phyloP scores from a whole-genome alignment of 2,329 filamentous ascomycete species.

The Meredithiella fracta region DNA sequence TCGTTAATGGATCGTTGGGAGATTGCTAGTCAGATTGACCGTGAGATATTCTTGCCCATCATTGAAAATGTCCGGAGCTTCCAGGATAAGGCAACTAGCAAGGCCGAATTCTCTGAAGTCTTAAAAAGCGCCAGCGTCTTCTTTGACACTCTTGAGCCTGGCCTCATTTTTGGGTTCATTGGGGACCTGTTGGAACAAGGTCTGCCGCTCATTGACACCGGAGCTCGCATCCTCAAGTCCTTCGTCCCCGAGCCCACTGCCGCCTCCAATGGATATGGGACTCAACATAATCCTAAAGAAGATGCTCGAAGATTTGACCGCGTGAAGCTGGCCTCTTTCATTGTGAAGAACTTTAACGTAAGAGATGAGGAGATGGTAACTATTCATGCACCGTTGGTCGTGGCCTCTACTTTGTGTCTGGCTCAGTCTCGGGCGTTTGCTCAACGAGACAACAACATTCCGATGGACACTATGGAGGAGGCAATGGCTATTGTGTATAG shows the following conservation, averaged over 20 bases:
- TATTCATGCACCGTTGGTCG: constrained; percentile 62
- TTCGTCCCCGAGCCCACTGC: background rate
- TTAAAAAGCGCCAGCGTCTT: constrained; percentile 87
- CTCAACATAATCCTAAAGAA: background rate
- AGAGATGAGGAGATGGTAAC: constrained; percentile 91
- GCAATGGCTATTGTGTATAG: constrained; percentile 35
- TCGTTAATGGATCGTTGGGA: constrained; percentile 98
- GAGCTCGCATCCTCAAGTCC: constrained; percentile 23
- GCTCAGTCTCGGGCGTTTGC: constrained; percentile 6
- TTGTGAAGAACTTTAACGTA: constrained; percentile 77
- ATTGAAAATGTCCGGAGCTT: constrained; percentile 66
- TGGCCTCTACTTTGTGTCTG: constrained; percentile 38
- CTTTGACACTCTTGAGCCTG: constrained; percentile 92
- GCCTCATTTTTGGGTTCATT: constrained; percentile 77
- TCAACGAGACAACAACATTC: background rate
- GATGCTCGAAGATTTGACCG: constrained; percentile 39
- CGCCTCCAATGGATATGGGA: background rate
- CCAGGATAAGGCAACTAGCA: constrained; percentile 46
- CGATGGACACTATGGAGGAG: constrained; percentile 18
- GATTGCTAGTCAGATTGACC: constrained; percentile 77
- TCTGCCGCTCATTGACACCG: constrained; percentile 23
- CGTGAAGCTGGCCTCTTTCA: constrained; percentile 62
- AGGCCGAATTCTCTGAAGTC: constrained; percentile 65
- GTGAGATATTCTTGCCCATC: constrained; percentile 73
- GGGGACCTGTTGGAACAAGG: constrained; percentile 48